Evolutionary conservation across 2,329 filamentous ascomycete species (phyloP), one percentile per base, ranked within the genome.

Genomic region (Alternaria triticina): DNA sequence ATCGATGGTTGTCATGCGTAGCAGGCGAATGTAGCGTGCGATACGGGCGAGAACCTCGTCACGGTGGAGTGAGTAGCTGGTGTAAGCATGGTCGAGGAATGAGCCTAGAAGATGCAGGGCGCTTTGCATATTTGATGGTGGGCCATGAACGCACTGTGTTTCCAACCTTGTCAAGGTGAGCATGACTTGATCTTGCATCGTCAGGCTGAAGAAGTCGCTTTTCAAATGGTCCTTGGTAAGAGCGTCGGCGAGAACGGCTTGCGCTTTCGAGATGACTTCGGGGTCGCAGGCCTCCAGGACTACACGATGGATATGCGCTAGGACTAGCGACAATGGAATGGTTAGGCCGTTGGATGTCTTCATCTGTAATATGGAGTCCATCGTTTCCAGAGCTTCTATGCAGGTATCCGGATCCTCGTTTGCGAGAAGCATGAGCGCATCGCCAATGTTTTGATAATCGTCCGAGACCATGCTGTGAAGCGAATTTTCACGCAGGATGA

Each of bases 71-170:
- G 68, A 60, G 49, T 62, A 65, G 4, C 11, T 30, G 11, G 59
- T 23, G 51, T 70, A 70, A n/a, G 70, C 68, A 36, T 66, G 65
- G 57, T 79, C 77, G 30, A 80, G 67, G 61, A 79, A 78, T 65
- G 65, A 74, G 15, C 71, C 76, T 3, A 78, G 62, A 1, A 80
- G 68, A 51, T 71, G 72, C 2, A 80, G 62, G 1, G 73, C 76
- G 54, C 67, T 72, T 65, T 79, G 73, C 64, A 66, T 70, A 61
- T 73, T 76, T 10, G 75, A 76, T 8, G 77, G 77, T 12, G 75
- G 68, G 6, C 64, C 70, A 1, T 64, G 25, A 11, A 77, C 62
- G 40, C 73, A 77, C 54, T 77, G 75, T 2, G 13, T 27, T 58
- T 78, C 69, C 2, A 80, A 68, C n/a, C 66, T 69, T 10, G 58